Evolutionary conservation across 306 rosid genomes (phyloP).

Genomic region (Parietaria judaica): DNA sequence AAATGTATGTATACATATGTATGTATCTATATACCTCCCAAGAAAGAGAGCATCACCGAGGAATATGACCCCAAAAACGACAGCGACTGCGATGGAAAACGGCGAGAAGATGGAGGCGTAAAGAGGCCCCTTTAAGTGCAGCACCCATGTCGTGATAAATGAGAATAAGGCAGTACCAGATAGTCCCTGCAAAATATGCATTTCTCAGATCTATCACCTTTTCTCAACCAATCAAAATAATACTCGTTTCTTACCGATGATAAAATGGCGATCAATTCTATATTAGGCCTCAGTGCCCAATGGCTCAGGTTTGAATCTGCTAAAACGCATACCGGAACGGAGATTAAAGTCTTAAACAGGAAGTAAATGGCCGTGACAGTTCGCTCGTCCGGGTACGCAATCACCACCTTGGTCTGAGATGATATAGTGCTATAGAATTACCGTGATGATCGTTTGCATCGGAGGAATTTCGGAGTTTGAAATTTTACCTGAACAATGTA

Average conservation of each 20-base stretch:
- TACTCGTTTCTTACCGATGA: not conserved
- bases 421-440: not conserved
- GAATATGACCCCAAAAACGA: slow-evolving; percentile 30
- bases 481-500: slow-evolving; percentile 17
- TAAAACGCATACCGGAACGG: slow-evolving; percentile 18
- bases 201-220: not conserved
- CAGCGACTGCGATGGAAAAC: slow-evolving; percentile 44
- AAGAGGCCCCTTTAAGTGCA: slow-evolving; percentile 49
- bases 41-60: slow-evolving; percentile 48
- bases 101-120: slow-evolving; percentile 47
- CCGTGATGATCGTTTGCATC: not conserved
- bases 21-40: slow-evolving; percentile 29
- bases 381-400: slow-evolving; percentile 22
- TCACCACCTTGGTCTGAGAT: slow-evolving; percentile 19
- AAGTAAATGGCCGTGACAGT: slow-evolving; percentile 12
- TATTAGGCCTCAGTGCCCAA: slow-evolving; percentile 21
- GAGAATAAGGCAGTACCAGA: slow-evolving; percentile 17
- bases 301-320: slow-evolving; percentile 17
- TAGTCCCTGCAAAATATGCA: slow-evolving; percentile 16
- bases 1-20: too few relatives aligned
- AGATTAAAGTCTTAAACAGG: slow-evolving; percentile 2
- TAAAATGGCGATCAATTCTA: slow-evolving; percentile 18
- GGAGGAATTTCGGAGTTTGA: slow-evolving; percentile 4
- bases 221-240: not conserved
- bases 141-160: slow-evolving; percentile 43